Percentiles rank a stretch among this genome's conserved stretches.
Conservation (phyloP, 2,329 filamentous ascomycete genomes). For the Berkeleyomyces basicola region DNA sequence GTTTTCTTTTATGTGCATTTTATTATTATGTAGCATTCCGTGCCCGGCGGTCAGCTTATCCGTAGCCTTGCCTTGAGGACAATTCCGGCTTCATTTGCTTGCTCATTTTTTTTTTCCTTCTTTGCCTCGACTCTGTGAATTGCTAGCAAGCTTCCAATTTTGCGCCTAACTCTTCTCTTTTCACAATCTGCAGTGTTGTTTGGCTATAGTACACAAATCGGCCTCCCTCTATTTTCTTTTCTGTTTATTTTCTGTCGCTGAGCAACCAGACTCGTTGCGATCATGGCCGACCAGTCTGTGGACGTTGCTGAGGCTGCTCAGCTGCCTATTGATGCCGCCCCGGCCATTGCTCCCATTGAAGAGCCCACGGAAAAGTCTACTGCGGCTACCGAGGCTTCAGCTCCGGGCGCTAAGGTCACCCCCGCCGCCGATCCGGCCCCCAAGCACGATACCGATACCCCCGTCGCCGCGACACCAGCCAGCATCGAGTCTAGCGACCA, state of each 20-base stretch:
- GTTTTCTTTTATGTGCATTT: too few relatives aligned
- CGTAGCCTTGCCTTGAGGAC: too few relatives aligned
- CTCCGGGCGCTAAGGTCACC: neutral
- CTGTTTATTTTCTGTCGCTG: neutral
- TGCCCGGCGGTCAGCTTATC: too few relatives aligned
- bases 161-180: too few relatives aligned
- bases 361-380: neutral
- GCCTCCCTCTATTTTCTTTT: too few relatives aligned
- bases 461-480: neutral
- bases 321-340: neutral
- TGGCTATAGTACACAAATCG: too few relatives aligned
- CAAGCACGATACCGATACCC: neutral
- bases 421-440: neutral
- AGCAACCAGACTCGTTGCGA: neutral
- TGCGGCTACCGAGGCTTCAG: neutral
- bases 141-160: too few relatives aligned
- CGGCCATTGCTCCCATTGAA: neutral
- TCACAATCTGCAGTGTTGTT: too few relatives aligned
- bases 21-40: too few relatives aligned
- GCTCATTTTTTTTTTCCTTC: too few relatives aligned
- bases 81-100: too few relatives aligned
- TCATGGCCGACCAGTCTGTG: constrained; percentile 6
- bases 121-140: too few relatives aligned
- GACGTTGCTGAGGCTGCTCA: constrained; percentile 2
- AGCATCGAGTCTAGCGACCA: constrained; percentile 12